Conservation (phyloP, 352 stramenopile species). For the Phytopythium mirpurense region DNA sequence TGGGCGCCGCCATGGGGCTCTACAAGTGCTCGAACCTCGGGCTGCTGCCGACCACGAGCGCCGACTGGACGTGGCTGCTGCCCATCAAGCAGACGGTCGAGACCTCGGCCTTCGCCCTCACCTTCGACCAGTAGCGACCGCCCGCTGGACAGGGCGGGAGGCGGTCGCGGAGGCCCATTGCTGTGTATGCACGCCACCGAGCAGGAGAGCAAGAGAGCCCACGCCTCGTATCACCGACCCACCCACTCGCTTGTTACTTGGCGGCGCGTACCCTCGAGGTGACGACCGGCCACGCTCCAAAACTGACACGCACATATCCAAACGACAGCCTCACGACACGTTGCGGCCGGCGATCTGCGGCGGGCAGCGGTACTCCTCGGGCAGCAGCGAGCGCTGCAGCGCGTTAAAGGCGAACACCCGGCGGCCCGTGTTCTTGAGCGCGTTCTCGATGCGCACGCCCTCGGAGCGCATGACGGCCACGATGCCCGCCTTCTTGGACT, state of each 20-base stretch:
- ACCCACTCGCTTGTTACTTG: too few relatives aligned
- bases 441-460: constrained; percentile 83
- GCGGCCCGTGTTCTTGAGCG: constrained; percentile 76
- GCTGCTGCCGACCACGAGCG: constrained; percentile 87
- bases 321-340: constrained; percentile 28
- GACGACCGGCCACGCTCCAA: background rate
- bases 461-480: constrained; percentile 82
- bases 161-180: too few relatives aligned
- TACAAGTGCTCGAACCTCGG: constrained; percentile 93
- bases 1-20: constrained; percentile 81
- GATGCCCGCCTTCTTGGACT: constrained; percentile 70
- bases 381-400: constrained; percentile 73
- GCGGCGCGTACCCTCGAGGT: too few relatives aligned
- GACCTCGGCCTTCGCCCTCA: constrained; percentile 65
- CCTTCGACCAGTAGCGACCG: constrained; percentile 22
- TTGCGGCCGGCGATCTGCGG: constrained; percentile 73
- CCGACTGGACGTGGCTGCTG: constrained; percentile 91
- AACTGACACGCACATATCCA: constrained; percentile 20
- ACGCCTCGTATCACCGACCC: too few relatives aligned
- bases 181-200: too few relatives aligned
- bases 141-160: too few relatives aligned
- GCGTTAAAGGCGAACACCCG: constrained; percentile 85
- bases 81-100: constrained; percentile 79
- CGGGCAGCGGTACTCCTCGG: constrained; percentile 80
- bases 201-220: too few relatives aligned